Conservation (phyloP, 305 asterid genomes). For the Plantago coronopus region DNA sequence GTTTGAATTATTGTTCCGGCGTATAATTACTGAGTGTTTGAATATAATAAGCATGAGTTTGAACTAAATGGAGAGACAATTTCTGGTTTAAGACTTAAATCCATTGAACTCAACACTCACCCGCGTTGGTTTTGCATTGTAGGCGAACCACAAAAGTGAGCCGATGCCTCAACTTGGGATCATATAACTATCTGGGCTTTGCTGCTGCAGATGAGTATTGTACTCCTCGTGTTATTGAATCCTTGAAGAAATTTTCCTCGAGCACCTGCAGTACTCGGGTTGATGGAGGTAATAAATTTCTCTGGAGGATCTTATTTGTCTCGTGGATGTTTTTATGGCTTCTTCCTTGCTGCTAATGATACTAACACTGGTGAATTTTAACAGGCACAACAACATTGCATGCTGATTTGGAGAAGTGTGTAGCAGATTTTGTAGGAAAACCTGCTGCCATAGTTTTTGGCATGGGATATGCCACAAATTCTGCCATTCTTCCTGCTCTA, state of each 20-base stretch:
- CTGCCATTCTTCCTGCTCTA: slow-evolving; percentile 90
- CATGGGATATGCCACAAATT: slow-evolving; percentile 96
- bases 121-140: slow-evolving; percentile 27
- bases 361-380: slow-evolving; percentile 13
- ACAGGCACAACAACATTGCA: slow-evolving; percentile 81
- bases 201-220: slow-evolving; percentile 99
- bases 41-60: neutral
- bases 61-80: neutral
- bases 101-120: slow-evolving; percentile 13
- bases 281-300: slow-evolving; percentile 71
- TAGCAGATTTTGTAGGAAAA: slow-evolving; percentile 83
- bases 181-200: slow-evolving; percentile 96
- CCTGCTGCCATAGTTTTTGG: slow-evolving; percentile 92
- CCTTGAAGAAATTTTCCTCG: slow-evolving; percentile 73
- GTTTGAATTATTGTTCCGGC: neutral
- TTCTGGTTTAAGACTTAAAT: neutral
- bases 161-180: slow-evolving; percentile 95
- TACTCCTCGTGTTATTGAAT: slow-evolving; percentile 89
- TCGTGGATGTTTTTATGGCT: slow-evolving; percentile 4
- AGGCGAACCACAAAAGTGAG: slow-evolving; percentile 74
- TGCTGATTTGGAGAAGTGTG: slow-evolving; percentile 79
- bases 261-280: slow-evolving; percentile 97
- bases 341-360: slow-evolving; percentile 14
- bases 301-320: slow-evolving; percentile 8
- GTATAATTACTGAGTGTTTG: neutral